These are phyloP conservation scores for Phylloporus sp. DNA, from an alignment of 768 basidiomycete species.

Conservation along the genomic window DNA sequence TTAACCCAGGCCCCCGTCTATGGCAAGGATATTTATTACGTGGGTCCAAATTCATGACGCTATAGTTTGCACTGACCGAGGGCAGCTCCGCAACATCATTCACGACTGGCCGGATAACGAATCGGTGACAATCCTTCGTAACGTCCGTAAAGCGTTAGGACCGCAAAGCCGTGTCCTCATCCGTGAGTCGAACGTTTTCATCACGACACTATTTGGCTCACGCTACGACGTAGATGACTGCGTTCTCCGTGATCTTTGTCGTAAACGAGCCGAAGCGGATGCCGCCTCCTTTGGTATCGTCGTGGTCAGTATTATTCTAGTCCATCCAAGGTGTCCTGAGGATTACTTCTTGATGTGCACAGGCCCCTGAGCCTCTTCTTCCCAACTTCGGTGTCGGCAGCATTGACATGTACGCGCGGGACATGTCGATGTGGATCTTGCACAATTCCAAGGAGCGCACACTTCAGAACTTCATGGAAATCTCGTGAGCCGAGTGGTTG, in stretches of 20 bases:
- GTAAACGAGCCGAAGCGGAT: slow-evolving; percentile 11
- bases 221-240: slow-evolving; percentile 18
- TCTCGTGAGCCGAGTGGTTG: slow-evolving; percentile 22
- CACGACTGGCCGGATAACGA: slow-evolving; percentile 34
- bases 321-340: neutral
- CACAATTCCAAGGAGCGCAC: slow-evolving; percentile 33
- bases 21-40: slow-evolving; percentile 31
- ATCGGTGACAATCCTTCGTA: slow-evolving; percentile 22
- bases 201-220: neutral
- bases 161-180: slow-evolving; percentile 31
- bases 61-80: neutral
- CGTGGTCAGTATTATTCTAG: slow-evolving; percentile 11
- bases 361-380: slow-evolving; percentile 34
- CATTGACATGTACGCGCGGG: slow-evolving; percentile 28
- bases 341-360: neutral
- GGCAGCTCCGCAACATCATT: slow-evolving; percentile 23
- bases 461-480: slow-evolving; percentile 22
- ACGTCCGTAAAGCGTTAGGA: slow-evolving; percentile 28
- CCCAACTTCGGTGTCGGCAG: slow-evolving; percentile 32
- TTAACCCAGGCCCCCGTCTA: slow-evolving; percentile 25
- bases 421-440: slow-evolving; percentile 27
- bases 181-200: slow-evolving; percentile 17
- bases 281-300: slow-evolving; percentile 8
- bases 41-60: slow-evolving; percentile 7
- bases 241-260: slow-evolving; percentile 16